Percentiles rank a stretch among this genome's conserved stretches.
Evolutionary conservation across 768 basidiomycete genomes (phyloP).

Genomic region (Russula olivacea): DNA sequence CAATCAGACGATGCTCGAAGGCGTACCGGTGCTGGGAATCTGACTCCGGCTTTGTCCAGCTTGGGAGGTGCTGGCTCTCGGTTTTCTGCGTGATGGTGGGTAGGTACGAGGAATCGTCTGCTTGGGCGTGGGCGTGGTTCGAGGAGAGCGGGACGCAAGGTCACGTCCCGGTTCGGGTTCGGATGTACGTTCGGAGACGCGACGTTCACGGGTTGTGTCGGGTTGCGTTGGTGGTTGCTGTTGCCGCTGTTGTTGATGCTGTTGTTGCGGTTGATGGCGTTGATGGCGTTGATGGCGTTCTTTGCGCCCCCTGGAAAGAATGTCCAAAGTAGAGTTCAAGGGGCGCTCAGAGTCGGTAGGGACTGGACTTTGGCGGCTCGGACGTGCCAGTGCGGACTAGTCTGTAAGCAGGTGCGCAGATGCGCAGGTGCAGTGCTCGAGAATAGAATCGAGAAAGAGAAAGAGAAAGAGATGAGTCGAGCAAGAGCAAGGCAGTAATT

Average conservation of each 20-base stretch:
- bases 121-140: background rate
- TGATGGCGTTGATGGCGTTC: constrained; percentile 2
- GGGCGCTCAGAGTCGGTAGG: constrained; percentile 1
- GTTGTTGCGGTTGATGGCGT: background rate
- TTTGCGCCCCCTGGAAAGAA: constrained; percentile 10
- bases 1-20: background rate
- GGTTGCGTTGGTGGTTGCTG: background rate
- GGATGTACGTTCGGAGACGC: constrained; percentile 2
- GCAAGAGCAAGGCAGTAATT: background rate
- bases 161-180: constrained; percentile 12
- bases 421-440: too few species aligned
- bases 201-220: background rate
- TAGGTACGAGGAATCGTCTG: constrained; percentile 4
- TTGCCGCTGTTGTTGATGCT: background rate
- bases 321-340: background rate
- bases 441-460: too few species aligned
- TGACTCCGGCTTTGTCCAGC: background rate
- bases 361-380: background rate
- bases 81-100: constrained; percentile 6
- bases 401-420: too few species aligned
- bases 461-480: background rate
- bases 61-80: background rate
- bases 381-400: constrained; percentile 1
- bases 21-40: background rate
- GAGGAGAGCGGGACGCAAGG: background rate